These are phyloP conservation scores for Quercus rubra DNA, from an alignment of 306 rosid genomes.

Conservation along the genomic window DNA sequence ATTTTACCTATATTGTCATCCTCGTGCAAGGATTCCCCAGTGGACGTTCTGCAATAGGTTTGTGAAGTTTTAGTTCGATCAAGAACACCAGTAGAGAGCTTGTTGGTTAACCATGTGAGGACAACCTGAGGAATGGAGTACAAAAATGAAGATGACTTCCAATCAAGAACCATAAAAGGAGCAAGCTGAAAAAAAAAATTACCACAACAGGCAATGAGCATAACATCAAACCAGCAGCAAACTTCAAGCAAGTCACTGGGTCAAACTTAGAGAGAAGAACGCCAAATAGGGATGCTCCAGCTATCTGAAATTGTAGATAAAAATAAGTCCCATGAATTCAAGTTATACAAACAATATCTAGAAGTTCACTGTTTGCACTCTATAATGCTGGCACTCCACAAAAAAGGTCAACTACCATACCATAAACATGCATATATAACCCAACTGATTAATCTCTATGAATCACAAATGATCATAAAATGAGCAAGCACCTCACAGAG, in stretches of 20 bases:
- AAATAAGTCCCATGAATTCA: slow-evolving; percentile 16
- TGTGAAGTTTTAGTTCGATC: slow-evolving; percentile 77
- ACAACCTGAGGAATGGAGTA: slow-evolving; percentile 44
- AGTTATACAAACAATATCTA: not conserved
- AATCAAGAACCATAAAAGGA: slow-evolving; percentile 13
- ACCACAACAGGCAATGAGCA: slow-evolving; percentile 78
- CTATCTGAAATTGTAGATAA: slow-evolving; percentile 55
- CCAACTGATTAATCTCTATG: not conserved
- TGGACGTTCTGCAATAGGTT: slow-evolving; percentile 43
- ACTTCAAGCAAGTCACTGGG: slow-evolving; percentile 83
- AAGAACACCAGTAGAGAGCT: slow-evolving; percentile 92
- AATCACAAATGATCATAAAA: not conserved
- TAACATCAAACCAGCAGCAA: slow-evolving; percentile 69
- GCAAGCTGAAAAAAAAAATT: slow-evolving; percentile 37
- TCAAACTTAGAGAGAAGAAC: slow-evolving; percentile 78
- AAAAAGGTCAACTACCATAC: slow-evolving; percentile 8
- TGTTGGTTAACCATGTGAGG: slow-evolving; percentile 75
- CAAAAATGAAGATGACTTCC: slow-evolving; percentile 19
- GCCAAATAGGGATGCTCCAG: slow-evolving; percentile 83
- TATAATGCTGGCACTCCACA: not conserved
- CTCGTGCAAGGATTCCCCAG: slow-evolving; percentile 41
- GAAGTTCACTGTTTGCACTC: not conserved
- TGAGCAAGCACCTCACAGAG: slow-evolving; percentile 70
- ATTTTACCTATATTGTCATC: slow-evolving; percentile 54
- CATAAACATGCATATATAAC: slow-evolving; percentile 5